A percentile compares a stretch with the other conserved stretches of the same genome.
These are phyloP conservation scores for Skeletonema menzelii DNA, from an alignment of 108 stramenopile species.

Conservation along the genomic window DNA sequence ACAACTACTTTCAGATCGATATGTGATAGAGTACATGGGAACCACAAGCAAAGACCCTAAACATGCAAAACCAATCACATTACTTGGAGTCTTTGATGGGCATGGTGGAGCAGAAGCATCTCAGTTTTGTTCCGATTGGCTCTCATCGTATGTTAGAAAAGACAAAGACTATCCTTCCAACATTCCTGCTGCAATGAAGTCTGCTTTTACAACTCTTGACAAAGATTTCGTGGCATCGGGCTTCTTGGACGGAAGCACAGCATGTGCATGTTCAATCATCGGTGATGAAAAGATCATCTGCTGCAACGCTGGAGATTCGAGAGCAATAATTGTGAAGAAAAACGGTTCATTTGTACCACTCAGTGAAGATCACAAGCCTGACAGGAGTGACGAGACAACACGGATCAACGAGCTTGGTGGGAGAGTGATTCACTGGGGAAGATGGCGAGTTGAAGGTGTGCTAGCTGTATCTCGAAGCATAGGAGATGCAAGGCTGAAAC, in stretches of 20 bases:
- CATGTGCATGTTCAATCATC: constrained; percentile 74
- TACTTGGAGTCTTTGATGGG: constrained; percentile 92
- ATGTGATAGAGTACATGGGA: constrained; percentile 79
- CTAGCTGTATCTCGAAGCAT: constrained; percentile 93
- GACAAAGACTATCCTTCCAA: constrained; percentile 74
- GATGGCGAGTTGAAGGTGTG: constrained; percentile 96
- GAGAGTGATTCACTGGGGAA: constrained; percentile 89
- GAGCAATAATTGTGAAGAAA: constrained; percentile 87
- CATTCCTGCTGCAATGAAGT: constrained; percentile 75
- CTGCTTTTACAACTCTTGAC: constrained; percentile 69
- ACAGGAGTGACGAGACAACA: constrained; percentile 82
- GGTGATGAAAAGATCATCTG: constrained; percentile 83
- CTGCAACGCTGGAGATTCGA: constrained; percentile 96
- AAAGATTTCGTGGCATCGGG: constrained; percentile 82
- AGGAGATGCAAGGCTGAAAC: constrained; percentile 92
- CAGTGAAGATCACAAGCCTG: constrained; percentile 93
- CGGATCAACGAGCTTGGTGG: constrained; percentile 91
- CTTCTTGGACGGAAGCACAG: constrained; percentile 81
- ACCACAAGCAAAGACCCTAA: constrained; percentile 40
- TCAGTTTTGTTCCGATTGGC: constrained; percentile 89
- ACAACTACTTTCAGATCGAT: constrained; percentile 44
- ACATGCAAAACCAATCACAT: constrained; percentile 65
- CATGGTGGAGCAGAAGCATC: constrained; percentile 93
- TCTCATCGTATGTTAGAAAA: constrained; percentile 70
- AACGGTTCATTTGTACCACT: constrained; percentile 84